phyloP scores from a whole-genome alignment of 768 basidiomycete species.

The Lentinula sp. region DNA sequence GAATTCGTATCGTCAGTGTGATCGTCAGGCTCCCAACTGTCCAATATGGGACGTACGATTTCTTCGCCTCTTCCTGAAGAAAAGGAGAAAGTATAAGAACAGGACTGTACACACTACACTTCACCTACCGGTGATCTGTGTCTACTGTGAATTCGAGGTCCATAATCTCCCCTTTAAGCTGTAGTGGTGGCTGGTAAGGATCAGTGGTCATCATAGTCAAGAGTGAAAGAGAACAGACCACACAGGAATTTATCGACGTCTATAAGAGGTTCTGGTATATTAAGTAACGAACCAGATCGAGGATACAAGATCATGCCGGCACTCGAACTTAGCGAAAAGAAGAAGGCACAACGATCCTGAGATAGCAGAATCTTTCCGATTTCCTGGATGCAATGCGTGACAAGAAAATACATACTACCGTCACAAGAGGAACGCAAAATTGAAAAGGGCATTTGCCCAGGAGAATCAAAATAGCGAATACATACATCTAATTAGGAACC shows the following conservation, averaged over 20 bases:
- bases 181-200: slow-evolving; percentile 43
- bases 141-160: slow-evolving; percentile 71
- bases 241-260: slow-evolving; percentile 38
- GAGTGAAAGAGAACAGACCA: slow-evolving; percentile 39
- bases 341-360: not conserved
- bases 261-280: slow-evolving; percentile 54
- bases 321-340: not conserved
- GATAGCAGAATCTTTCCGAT: slow-evolving; percentile 5
- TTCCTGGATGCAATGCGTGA: slow-evolving; percentile 3
- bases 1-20: not conserved
- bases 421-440: not conserved
- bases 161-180: slow-evolving; percentile 73
- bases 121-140: slow-evolving; percentile 55
- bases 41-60: slow-evolving; percentile 77
- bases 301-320: slow-evolving; percentile 21
- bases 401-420: not conserved
- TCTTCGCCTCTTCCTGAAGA: slow-evolving; percentile 71
- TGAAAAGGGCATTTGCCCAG: slow-evolving; percentile 23
- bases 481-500: slow-evolving; percentile 17
- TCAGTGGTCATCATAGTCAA: slow-evolving; percentile 47
- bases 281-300: slow-evolving; percentile 57
- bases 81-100: slow-evolving; percentile 24
- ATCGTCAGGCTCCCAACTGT: not conserved
- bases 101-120: not conserved
- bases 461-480: slow-evolving; percentile 25